These are phyloP conservation scores for Nectriaceae sp. DNA, from an alignment of 2,329 filamentous ascomycete species.

Conservation along the genomic window DNA sequence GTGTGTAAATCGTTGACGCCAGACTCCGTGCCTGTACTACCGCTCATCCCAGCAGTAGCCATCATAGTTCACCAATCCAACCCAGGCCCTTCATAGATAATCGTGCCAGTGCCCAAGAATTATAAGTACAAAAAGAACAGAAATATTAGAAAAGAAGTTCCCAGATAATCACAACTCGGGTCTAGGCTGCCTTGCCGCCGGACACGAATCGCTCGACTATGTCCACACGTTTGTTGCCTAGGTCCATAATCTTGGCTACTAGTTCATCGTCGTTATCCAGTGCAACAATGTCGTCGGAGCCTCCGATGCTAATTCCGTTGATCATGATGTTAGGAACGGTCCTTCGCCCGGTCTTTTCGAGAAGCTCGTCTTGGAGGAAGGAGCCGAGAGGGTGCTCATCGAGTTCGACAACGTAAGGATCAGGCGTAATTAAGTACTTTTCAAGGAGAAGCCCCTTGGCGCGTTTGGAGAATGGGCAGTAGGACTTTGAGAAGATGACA, in stretches of 20 bases:
- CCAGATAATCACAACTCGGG: background rate
- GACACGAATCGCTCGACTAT: constrained; percentile 50
- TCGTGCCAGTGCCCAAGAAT: constrained; percentile 7
- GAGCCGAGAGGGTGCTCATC: constrained; percentile 77
- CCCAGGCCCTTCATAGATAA: constrained; percentile 8
- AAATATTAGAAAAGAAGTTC: constrained; percentile 2
- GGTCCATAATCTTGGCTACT: constrained; percentile 67
- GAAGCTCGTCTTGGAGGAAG: constrained; percentile 71
- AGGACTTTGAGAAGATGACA: constrained; percentile 94
- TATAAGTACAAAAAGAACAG: constrained; percentile 12
- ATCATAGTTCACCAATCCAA: constrained; percentile 8
- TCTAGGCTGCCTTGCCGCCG: constrained; percentile 10
- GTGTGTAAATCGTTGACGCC: constrained; percentile 10
- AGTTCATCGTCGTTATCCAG: constrained; percentile 69
- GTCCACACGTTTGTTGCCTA: constrained; percentile 68
- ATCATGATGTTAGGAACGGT: constrained; percentile 94
- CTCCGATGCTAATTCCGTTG: constrained; percentile 85
- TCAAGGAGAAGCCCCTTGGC: constrained; percentile 86
- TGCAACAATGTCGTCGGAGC: constrained; percentile 80
- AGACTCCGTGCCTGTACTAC: constrained; percentile 13
- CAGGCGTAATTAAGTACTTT: constrained; percentile 79
- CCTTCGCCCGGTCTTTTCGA: constrained; percentile 71
- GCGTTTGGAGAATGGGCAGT: constrained; percentile 82
- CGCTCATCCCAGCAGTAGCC: constrained; percentile 7
- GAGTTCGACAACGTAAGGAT: constrained; percentile 87